Base-by-base conservation (phyloP, 805 yeast genomes). In the Candida coquimbonensis region DNA sequence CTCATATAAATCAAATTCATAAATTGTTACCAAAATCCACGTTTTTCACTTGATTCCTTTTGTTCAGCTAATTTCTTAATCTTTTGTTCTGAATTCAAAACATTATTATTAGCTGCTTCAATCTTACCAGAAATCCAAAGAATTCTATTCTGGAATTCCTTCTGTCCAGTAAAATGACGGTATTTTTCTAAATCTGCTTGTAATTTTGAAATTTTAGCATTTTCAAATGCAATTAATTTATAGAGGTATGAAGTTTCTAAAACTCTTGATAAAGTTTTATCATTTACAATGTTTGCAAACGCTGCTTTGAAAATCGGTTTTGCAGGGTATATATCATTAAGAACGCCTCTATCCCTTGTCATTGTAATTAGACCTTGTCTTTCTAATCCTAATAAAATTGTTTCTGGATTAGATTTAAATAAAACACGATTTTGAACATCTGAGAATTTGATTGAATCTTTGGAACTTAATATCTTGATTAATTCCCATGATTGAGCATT, bases 401-500 rank as follows among this genome's bases (percentile, higher is more conserved):
- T 72, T 38, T 70, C 77, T 1, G 80, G 76, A 3, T 74, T 65
- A 19, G 78, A 64, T 49, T 77, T 80, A 61, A 84, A 83, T 37
- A 84, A 61, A 13, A 88, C 82, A 37, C 74, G 69, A 46, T 73
- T 70, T 35, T 74, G 70, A 33, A 84, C 65, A 5, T 81, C 80
- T 33, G 72, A 68, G 55, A 69, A 81, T 1, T 66, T 53, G 3
- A 86, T 64, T 4, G 57, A 53, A 0, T 76, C 78, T 0, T 66
- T 55, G 9, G 66, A 61, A 1, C 88, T 76, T 35, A 93, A 70
- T 35, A 74, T 49, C 54, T 83, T 83, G 55, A 91, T 79, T 21
- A 93, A 59, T 21, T 73, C 77, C 98, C 99, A 93, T 0, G 88
- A 93, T 59, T 91, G 96, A 1, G 95, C 86, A 13, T 83, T 68